Percentiles rank a stretch among this genome's conserved stretches.
Evolutionary conservation across 2,329 filamentous ascomycete species (phyloP).

Genomic region (Fusarium nelsonii): DNA sequence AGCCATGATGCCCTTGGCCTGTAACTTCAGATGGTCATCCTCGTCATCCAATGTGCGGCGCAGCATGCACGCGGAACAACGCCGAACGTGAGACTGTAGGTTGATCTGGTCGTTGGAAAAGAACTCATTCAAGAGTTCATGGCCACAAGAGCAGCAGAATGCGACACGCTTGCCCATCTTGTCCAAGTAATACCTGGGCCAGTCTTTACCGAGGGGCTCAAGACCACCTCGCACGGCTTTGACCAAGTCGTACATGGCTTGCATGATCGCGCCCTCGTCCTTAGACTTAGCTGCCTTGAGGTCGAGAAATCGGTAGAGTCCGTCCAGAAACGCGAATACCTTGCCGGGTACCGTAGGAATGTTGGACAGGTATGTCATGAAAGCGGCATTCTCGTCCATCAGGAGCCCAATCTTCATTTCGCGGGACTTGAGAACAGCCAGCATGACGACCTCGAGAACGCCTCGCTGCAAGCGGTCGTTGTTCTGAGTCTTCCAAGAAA

Average conservation of each 20-base stretch:
- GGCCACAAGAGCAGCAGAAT: slow-evolving; percentile 54
- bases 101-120: slow-evolving; percentile 31
- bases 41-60: slow-evolving; percentile 50
- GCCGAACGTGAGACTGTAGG: slow-evolving; percentile 24
- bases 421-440: slow-evolving; percentile 52
- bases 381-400: slow-evolving; percentile 50
- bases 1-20: slow-evolving; percentile 35
- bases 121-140: slow-evolving; percentile 51
- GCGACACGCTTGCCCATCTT: slow-evolving; percentile 44
- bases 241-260: slow-evolving; percentile 51
- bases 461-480: slow-evolving; percentile 51
- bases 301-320: slow-evolving; percentile 49
- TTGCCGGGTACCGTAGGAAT: slow-evolving; percentile 50
- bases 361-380: slow-evolving; percentile 48
- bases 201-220: slow-evolving; percentile 39
- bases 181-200: slow-evolving; percentile 42
- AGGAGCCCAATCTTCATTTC: slow-evolving; percentile 49
- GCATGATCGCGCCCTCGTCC: slow-evolving; percentile 19
- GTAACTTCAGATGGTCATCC: slow-evolving; percentile 46
- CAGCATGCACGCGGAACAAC: slow-evolving; percentile 51
- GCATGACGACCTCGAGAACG: slow-evolving; percentile 51
- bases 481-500: slow-evolving; percentile 46
- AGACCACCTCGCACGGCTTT: slow-evolving; percentile 51
- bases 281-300: slow-evolving; percentile 6
- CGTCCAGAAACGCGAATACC: slow-evolving; percentile 52